Base-by-base conservation (phyloP, 768 basidiomycete species). In the Podaxis mareebaensis region DNA sequence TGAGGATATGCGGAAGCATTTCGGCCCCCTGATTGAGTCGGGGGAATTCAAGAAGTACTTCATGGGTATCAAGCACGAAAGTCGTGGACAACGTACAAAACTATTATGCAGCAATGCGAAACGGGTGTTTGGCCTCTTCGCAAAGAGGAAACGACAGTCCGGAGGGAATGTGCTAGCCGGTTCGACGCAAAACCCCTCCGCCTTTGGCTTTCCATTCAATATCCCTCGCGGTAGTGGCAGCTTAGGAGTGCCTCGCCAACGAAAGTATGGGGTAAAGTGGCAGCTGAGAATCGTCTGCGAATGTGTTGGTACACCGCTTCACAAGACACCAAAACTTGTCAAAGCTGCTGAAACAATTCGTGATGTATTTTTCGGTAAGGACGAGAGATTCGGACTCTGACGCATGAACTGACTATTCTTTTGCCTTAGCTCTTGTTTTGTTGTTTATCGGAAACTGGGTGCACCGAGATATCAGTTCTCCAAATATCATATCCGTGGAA, bases 391-490 rank as follows among this genome's bases (percentile, higher is more conserved):
- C 6, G 4, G 5, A 22, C 24, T 24, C 6, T 42, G 48, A 3
- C 3, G 4, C 24, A 3, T 13, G 5, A 2, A 13, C 0, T 28
- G 42, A 12, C 0, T 12, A 3, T 20, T 53, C 3, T 20, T 7
- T 11, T 38, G 28, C 1, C 44, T 20, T 3, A 66, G 58, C 58
- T 1, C 53, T 66, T 13, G 22, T 53, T 30, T 10, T 66, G 0
- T 55, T 66, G 65, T 60, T 39, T 36, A 49, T 59, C 20, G 59
- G 58, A 22, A 36, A 46, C 12, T 64, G 59, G 62, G 54, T 61
- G 6, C 62, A 66, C 13, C 11, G 65, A 8, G 65, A 66, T 39
- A 46, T 66, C 2, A 66, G 65, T 20, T 5, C 38, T 4, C 52
- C 53, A 2, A 66, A 64, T 22, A 53, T 66, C 20, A 63, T 66